A percentile compares a stretch with the other conserved stretches of the same genome.
phyloP scores from a whole-genome alignment of 768 basidiomycete genomes.

The Termitomyces sp. region DNA sequence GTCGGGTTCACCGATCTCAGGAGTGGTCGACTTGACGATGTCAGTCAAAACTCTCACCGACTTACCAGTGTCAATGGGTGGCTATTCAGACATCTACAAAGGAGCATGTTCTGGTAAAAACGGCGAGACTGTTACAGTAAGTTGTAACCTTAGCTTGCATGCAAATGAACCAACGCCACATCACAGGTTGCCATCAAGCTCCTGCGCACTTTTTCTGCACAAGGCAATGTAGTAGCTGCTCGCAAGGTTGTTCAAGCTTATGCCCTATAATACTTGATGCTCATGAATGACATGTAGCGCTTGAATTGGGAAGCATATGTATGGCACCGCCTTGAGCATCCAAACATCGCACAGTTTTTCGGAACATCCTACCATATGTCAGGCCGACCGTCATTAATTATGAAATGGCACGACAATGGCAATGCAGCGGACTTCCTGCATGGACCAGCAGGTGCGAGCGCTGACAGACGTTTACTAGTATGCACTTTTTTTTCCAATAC shows the following conservation, averaged over 20 bases:
- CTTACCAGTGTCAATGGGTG: conserved; percentile 38
- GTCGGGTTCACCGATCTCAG: conserved; percentile 23
- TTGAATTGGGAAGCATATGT: conserved; percentile 42
- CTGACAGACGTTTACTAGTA: background rate
- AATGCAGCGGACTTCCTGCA: conserved; percentile 36
- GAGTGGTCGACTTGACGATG: conserved; percentile 29
- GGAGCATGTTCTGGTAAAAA: conserved; percentile 27
- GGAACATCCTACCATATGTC: conserved; percentile 38
- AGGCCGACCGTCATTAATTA: conserved; percentile 31
- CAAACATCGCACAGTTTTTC: conserved; percentile 43
- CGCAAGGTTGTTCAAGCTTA: conserved; percentile 22
- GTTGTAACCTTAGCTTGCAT: background rate
- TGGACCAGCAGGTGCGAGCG: conserved; percentile 17
- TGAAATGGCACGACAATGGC: conserved; percentile 46
- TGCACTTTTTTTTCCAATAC: background rate
- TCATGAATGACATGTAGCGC: conserved; percentile 21
- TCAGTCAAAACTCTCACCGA: conserved; percentile 19
- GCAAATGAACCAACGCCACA: background rate
- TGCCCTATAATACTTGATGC: background rate
- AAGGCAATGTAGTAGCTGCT: conserved; percentile 29
- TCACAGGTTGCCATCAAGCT: conserved; percentile 44
- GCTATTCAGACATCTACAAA: conserved; percentile 44
- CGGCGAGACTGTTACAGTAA: conserved; percentile 9
- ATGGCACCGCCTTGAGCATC: conserved; percentile 44
- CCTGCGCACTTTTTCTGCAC: conserved; percentile 28